Conservation (phyloP, 208 protist species). For the Wallacemonas rigidus region DNA sequence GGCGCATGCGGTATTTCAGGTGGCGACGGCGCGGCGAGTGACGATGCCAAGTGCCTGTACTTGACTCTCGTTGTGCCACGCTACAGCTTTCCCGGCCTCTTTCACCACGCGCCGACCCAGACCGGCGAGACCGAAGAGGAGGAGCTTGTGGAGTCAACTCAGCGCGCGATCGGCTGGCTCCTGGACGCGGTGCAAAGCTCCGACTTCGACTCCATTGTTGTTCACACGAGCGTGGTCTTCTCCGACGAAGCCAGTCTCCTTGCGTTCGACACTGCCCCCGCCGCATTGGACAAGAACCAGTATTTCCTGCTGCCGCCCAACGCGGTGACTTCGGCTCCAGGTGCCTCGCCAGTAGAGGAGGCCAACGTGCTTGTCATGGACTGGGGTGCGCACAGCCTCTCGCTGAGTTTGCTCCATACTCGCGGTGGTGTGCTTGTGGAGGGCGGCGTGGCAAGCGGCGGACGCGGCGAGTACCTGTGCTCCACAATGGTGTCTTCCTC, state of each 20-base stretch:
- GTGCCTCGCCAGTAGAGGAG: constrained; percentile 23
- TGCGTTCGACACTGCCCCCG: constrained; percentile 49
- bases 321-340: neutral
- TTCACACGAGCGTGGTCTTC: constrained; percentile 60
- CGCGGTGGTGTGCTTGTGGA: constrained; percentile 55
- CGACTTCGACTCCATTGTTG: constrained; percentile 51
- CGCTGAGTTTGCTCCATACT: constrained; percentile 45
- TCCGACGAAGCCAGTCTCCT: constrained; percentile 72
- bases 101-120: constrained; percentile 6
- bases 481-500: constrained; percentile 25
- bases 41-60: constrained; percentile 38
- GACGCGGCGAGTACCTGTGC: constrained; percentile 30
- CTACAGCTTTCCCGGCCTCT: constrained; percentile 55
- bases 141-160: constrained; percentile 68
- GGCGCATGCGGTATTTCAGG: constrained; percentile 65
- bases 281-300: constrained; percentile 23
- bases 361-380: constrained; percentile 76
- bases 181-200: constrained; percentile 67
- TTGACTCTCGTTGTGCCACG: constrained; percentile 82
- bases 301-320: constrained; percentile 45
- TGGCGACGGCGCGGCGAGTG: constrained; percentile 9
- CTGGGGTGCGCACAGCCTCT: constrained; percentile 81
- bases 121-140: constrained; percentile 28
- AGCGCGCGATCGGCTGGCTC: constrained; percentile 57
- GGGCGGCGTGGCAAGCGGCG: neutral